Conservation (phyloP, 2,329 filamentous ascomycete species). For the Berkeleyomyces rouxiae region DNA sequence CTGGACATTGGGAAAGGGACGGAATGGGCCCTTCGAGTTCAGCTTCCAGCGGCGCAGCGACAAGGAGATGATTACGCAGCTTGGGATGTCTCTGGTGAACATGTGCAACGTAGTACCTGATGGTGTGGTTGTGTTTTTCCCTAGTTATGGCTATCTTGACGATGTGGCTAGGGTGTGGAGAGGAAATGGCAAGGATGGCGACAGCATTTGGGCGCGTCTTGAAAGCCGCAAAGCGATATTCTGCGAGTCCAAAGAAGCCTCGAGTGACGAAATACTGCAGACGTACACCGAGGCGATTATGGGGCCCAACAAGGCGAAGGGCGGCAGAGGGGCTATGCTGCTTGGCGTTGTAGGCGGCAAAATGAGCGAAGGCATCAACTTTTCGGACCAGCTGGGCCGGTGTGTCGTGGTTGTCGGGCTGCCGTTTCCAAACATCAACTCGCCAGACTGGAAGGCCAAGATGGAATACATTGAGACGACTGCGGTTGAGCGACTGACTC, state of each 20-base stretch:
- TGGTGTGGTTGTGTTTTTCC: conserved; percentile 87
- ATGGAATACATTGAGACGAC: conserved; percentile 63
- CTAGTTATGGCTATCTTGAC: conserved; percentile 81
- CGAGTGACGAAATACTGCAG: conserved; percentile 53
- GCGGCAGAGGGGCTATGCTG: conserved; percentile 51
- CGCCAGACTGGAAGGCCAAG: conserved; percentile 84
- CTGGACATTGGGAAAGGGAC: conserved; percentile 41
- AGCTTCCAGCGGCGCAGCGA: conserved; percentile 64
- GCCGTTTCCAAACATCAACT: conserved; percentile 80
- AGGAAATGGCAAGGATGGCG: conserved; percentile 19
- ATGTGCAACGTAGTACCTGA: conserved; percentile 64
- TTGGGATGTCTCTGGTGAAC: conserved; percentile 57
- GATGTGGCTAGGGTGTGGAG: conserved; percentile 52
- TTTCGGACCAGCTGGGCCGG: conserved; percentile 75
- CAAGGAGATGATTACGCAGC: conserved; percentile 50
- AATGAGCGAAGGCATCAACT: conserved; percentile 96
- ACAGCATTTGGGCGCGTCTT: conserved; percentile 42
- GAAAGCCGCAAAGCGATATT: conserved; percentile 45
- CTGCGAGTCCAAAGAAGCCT: conserved; percentile 35
- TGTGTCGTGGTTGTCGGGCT: conserved; percentile 84
- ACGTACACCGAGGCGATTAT: conserved; percentile 56
- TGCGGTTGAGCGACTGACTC: conserved; percentile 12
- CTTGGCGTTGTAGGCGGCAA: conserved; percentile 88
- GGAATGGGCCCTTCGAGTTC: conserved; percentile 50
- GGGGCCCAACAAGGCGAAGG: conserved; percentile 19